Evolutionary conservation across 2,329 filamentous ascomycete species (phyloP).

Genomic region (Apiospora pterosperma): DNA sequence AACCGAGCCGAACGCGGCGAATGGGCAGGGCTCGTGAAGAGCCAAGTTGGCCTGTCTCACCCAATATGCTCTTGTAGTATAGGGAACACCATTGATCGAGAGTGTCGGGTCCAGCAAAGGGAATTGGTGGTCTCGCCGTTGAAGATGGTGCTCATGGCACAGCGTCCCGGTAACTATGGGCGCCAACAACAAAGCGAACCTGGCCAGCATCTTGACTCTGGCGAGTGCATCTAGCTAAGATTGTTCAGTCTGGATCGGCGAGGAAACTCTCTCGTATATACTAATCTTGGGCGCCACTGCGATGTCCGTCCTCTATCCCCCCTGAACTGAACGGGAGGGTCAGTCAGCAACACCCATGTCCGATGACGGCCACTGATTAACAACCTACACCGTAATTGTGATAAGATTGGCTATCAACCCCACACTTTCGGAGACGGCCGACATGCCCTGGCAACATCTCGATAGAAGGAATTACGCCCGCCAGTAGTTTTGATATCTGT

Average conservation of each 20-base stretch:
- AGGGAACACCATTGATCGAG: slow-evolving; percentile 19
- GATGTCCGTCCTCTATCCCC: background rate
- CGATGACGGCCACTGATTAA: background rate
- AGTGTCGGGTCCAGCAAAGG: slow-evolving; percentile 2
- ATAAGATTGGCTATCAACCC: background rate
- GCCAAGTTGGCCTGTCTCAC: slow-evolving; percentile 48
- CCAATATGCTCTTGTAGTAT: slow-evolving; percentile 43
- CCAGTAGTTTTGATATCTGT: too few species aligned
- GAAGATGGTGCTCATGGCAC: slow-evolving; percentile 3
- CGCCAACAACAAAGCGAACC: background rate
- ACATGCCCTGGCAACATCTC: background rate
- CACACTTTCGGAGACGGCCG: background rate
- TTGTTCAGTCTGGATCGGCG: background rate
- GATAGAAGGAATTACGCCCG: background rate
- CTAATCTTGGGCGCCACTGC: background rate
- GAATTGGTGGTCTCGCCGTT: slow-evolving; percentile 7
- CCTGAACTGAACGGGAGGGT: background rate
- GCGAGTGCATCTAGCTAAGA: background rate
- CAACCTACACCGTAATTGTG: too few species aligned
- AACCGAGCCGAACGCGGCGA: slow-evolving; percentile 49
- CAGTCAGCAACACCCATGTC: background rate
- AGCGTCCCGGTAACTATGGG: background rate
- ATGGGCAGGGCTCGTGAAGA: slow-evolving; percentile 48
- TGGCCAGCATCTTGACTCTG: background rate
- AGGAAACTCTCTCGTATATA: background rate